Evolutionary conservation across 352 stramenopile species (phyloP), one percentile per base, ranked within the genome.

Genomic region (Pythium pectinolyticum): DNA sequence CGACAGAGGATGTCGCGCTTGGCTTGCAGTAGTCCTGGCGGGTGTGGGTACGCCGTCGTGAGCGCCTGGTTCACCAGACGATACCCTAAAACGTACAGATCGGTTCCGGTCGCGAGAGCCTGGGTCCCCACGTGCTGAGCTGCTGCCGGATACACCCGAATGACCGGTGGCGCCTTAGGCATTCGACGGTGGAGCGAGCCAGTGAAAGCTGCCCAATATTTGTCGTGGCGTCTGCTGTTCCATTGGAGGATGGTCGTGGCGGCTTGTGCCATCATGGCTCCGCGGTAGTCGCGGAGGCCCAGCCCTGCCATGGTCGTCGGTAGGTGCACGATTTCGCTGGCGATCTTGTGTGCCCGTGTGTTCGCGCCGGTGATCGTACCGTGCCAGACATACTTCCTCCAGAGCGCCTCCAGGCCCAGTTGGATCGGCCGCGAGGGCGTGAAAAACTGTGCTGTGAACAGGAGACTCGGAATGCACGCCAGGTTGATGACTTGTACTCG

Each of bases 371-470:
- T 31, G 17, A 57, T 24, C 4, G 48, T 66, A 15, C 58, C 58
- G 1, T 46, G 20, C 58, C 58, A 66, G 15, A 66, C 30, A 30
- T 54, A 66, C 19, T 57, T 30, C 0, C 58, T 35, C 37, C 20
- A 52, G 10, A 59, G 15, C 1, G 1, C 5, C 15, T 66, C 58
- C 3, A 57, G 24, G 2, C 12, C 7, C 1, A 4, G 27, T 9
- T 62, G 55, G 0, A 22, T 28, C 2, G 3, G 40, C 3, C 0
- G 6, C 9, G 53, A 8, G 11, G 53, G 61, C 15, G 47, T 30
- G 15, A 57, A 59, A 25, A 57, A 69, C 15, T 49, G 31, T 8
- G 46, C 49, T 1, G 63, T 66, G 20, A 71, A 71, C 0, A 66
- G 35, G 9, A 61, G 8, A 25, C 30, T 47, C 2, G 54, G 30